Percentiles rank a stretch among this genome's conserved stretches.
phyloP scores from a whole-genome alignment of 805 yeast genomes.

The Candida silvicultrix region DNA sequence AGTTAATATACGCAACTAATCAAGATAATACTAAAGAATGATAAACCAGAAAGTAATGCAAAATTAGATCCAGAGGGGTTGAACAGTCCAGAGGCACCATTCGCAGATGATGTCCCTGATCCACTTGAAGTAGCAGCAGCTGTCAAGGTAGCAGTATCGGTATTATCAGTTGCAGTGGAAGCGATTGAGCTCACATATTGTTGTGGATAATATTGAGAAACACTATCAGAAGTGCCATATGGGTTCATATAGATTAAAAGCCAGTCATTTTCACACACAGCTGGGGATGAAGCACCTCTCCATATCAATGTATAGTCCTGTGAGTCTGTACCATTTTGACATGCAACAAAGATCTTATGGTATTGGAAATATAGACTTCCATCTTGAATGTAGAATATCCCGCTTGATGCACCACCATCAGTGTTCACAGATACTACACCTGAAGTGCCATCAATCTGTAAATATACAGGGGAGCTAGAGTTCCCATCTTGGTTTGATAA shows the following conservation, averaged over 20 bases:
- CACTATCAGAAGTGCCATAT: conserved; percentile 6
- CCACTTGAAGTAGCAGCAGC: conserved; percentile 1
- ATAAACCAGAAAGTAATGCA: conserved; percentile 1
- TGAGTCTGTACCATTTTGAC: conserved; percentile 6
- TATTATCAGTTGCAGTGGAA: conserved; percentile 15
- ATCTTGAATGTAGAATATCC: conserved; percentile 10
- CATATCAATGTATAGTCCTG: conserved; percentile 13
- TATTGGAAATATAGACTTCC: conserved; percentile 11
- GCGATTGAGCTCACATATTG: conserved; percentile 12
- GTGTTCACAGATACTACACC: conserved; percentile 10
- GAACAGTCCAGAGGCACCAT: conserved; percentile 1
- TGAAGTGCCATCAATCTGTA: conserved; percentile 5
- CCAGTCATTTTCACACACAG: conserved; percentile 14
- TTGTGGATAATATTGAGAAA: conserved; percentile 11
- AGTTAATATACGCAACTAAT: too few species aligned
- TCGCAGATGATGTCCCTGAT: conserved; percentile 1
- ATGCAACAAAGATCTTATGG: conserved; percentile 17
- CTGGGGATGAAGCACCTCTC: conserved; percentile 18
- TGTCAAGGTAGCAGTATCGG: conserved; percentile 12
- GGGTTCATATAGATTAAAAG: conserved; percentile 12
- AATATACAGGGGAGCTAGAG: conserved; percentile 1
- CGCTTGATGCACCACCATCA: conserved; percentile 6
- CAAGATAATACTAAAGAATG: background rate
- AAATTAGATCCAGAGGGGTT: background rate
- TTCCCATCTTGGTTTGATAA: conserved; percentile 3